Evolutionary conservation across 164 flowering plant genomes (phyloP).

Genomic region (Chloranthus sessilifolius): DNA sequence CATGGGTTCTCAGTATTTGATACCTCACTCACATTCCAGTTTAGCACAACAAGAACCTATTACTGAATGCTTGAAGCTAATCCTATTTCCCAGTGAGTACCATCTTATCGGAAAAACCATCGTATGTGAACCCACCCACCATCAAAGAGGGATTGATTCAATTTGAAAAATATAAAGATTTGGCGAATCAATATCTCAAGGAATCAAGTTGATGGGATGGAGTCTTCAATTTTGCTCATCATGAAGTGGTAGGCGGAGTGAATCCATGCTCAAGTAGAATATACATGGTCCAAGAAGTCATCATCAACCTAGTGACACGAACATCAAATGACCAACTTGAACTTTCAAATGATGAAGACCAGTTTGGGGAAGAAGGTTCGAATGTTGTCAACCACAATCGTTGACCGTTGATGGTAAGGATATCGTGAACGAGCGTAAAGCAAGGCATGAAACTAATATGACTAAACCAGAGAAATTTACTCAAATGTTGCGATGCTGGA

Average conservation of each 20-base stretch:
- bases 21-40: slow-evolving; percentile 36
- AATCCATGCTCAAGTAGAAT: slow-evolving; percentile 1
- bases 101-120: slow-evolving; percentile 19
- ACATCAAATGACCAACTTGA: too few relatives aligned
- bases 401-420: too few relatives aligned
- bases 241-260: too few relatives aligned
- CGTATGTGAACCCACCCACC: slow-evolving; percentile 23
- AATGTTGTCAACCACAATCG: too few relatives aligned
- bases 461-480: too few relatives aligned
- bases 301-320: too few relatives aligned
- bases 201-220: slow-evolving; percentile 10
- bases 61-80: slow-evolving; percentile 34
- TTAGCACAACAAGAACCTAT: slow-evolving; percentile 25
- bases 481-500: slow-evolving; percentile 19
- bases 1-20: slow-evolving; percentile 45
- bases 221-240: too few relatives aligned
- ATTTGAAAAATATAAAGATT: slow-evolving; percentile 30
- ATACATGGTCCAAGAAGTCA: too few relatives aligned
- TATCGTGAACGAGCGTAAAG: too few relatives aligned
- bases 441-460: too few relatives aligned
- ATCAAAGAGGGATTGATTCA: slow-evolving; percentile 32
- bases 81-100: slow-evolving; percentile 21
- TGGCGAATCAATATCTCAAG: slow-evolving; percentile 25
- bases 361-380: too few relatives aligned
- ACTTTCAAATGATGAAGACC: too few relatives aligned